A percentile compares a stretch with the other conserved stretches of the same genome.
phyloP scores from a whole-genome alignment of 2,329 filamentous ascomycete species.

The Xylariaceae sp. region DNA sequence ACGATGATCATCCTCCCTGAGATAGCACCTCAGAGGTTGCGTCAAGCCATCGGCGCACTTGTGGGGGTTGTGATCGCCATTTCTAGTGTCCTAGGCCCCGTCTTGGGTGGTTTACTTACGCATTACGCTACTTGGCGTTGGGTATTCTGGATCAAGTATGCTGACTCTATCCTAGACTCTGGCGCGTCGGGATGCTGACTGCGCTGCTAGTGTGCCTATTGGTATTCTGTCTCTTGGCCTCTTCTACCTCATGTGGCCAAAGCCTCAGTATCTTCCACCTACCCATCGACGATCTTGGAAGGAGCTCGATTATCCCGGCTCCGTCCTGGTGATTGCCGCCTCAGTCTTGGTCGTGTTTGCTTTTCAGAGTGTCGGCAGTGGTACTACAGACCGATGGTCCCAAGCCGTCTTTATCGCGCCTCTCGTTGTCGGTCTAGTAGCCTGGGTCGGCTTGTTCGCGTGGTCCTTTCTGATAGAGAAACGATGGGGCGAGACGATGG shows the following conservation, averaged over 20 bases:
- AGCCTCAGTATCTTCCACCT: conserved; percentile 29
- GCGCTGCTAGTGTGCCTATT: conserved; percentile 38
- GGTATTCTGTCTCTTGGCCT: conserved; percentile 37
- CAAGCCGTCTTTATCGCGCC: conserved; percentile 34
- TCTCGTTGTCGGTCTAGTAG: conserved; percentile 28
- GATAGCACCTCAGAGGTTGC: conserved; percentile 32
- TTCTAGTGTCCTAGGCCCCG: conserved; percentile 43
- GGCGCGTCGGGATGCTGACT: background rate
- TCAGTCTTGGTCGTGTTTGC: conserved; percentile 50
- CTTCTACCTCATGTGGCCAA: conserved; percentile 45
- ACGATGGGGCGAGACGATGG: conserved; percentile 24
- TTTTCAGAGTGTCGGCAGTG: conserved; percentile 46
- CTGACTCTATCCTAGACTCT: conserved; percentile 4
- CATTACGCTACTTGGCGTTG: conserved; percentile 44
- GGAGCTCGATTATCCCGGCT: conserved; percentile 46
- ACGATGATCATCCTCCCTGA: conserved; percentile 49
- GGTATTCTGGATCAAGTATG: conserved; percentile 54
- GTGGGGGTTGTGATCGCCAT: conserved; percentile 42
- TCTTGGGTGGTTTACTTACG: conserved; percentile 44
- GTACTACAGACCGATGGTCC: conserved; percentile 32
- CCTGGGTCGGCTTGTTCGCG: conserved; percentile 28
- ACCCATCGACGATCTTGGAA: conserved; percentile 35
- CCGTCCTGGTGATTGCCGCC: conserved; percentile 43
- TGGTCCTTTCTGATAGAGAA: conserved; percentile 31
- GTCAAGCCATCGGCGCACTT: conserved; percentile 36